Conservation (phyloP, 139 green algal genomes). For the Coccomyxa sp. region DNA sequence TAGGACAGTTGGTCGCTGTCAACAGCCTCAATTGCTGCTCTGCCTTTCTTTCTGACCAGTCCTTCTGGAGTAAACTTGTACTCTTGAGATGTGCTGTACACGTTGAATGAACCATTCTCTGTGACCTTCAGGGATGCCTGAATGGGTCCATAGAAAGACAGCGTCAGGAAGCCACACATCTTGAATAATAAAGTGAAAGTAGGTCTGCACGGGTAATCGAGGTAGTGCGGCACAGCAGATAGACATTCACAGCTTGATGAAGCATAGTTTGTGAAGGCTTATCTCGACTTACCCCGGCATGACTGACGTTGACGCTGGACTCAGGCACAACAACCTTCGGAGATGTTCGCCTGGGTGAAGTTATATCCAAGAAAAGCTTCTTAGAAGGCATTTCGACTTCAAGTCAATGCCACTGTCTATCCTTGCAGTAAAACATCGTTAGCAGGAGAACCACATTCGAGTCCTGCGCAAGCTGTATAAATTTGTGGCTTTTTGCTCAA, state of each 20-base stretch:
- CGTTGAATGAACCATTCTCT: slow-evolving; percentile 35
- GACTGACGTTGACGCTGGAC: neutral
- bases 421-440: too few species aligned
- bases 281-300: neutral
- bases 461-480: too few species aligned
- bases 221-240: neutral
- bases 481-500: too few species aligned
- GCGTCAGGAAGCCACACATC: neutral
- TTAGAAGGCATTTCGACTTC: neutral
- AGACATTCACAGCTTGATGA: neutral
- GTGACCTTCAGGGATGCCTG: slow-evolving; percentile 36
- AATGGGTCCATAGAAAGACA: neutral
- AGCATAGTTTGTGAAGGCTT: neutral
- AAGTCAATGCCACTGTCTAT: too few species aligned
- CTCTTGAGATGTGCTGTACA: slow-evolving; percentile 41
- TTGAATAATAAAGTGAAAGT: neutral
- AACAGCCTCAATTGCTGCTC: slow-evolving; percentile 1
- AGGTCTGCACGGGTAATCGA: neutral
- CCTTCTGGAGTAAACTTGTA: slow-evolving; percentile 48
- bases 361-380: slow-evolving; percentile 1
- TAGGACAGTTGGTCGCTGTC: slow-evolving; percentile 26
- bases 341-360: neutral
- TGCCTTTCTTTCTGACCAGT: slow-evolving; percentile 26
- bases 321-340: neutral
- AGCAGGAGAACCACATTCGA: too few species aligned